These are phyloP conservation scores for Phytopythium boreale DNA, from an alignment of 352 stramenopile species.

Conservation along the genomic window DNA sequence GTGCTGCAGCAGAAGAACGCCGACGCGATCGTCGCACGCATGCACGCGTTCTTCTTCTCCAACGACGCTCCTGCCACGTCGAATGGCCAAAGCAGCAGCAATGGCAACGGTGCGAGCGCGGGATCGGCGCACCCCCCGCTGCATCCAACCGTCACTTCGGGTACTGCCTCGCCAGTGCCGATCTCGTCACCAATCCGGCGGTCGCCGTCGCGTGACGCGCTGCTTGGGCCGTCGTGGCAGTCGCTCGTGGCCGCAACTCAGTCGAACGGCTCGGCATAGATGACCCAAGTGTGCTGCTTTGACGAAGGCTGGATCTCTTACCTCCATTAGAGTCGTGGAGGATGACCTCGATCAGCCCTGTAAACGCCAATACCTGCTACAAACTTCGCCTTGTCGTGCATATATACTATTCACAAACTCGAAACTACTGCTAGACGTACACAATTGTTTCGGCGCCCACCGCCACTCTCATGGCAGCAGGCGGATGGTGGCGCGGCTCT, in stretches of 20 bases:
- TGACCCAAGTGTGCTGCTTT: neutral
- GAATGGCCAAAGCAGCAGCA: constrained; percentile 1
- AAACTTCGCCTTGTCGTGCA: neutral
- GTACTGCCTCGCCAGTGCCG: neutral
- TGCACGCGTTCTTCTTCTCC: constrained; percentile 80
- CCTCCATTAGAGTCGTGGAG: neutral
- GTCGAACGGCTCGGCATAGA: neutral
- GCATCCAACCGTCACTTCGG: neutral
- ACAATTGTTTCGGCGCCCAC: neutral
- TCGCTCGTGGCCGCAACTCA: constrained; percentile 33
- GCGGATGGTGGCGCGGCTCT: constrained; percentile 35
- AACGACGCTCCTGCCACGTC: constrained; percentile 12
- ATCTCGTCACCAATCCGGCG: constrained; percentile 38
- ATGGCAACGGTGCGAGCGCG: neutral
- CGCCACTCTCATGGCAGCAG: constrained; percentile 11
- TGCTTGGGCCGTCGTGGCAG: constrained; percentile 73
- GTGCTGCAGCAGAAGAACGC: constrained; percentile 80
- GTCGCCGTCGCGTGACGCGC: constrained; percentile 61
- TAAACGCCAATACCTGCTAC: neutral
- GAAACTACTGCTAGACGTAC: too few relatives aligned
- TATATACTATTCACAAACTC: neutral
- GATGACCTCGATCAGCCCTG: neutral
- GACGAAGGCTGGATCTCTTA: neutral
- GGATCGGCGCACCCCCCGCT: constrained; percentile 3
- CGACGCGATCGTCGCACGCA: constrained; percentile 72